Conservation (phyloP, 2,329 filamentous ascomycete genomes). For the Bertia moriformis region DNA sequence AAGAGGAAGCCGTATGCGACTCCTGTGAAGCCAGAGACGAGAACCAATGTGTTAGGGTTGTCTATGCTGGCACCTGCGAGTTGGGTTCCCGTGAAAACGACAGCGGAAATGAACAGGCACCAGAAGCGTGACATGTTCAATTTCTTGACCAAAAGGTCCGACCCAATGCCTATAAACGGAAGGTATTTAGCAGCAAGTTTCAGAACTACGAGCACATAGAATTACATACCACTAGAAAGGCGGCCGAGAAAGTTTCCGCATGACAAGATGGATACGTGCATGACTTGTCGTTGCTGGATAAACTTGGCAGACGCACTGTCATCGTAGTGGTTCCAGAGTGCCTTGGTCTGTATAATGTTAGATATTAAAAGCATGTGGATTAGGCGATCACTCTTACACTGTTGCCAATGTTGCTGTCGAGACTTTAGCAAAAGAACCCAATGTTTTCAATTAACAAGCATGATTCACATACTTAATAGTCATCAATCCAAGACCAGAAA, state of each 20-base stretch:
- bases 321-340: slow-evolving; percentile 79
- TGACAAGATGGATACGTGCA: slow-evolving; percentile 91
- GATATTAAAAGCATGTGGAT: not conserved
- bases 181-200: slow-evolving; percentile 6
- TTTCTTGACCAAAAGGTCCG: slow-evolving; percentile 74
- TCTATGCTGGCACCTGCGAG: slow-evolving; percentile 59
- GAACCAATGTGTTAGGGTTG: slow-evolving; percentile 62
- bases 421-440: slow-evolving; percentile 1
- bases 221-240: slow-evolving; percentile 51
- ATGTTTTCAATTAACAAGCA: not conserved
- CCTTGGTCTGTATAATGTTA: slow-evolving; percentile 32
- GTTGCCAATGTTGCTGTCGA: slow-evolving; percentile 76
- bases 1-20: slow-evolving; percentile 88
- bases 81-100: slow-evolving; percentile 69
- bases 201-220: slow-evolving; percentile 5
- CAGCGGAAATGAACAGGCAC: slow-evolving; percentile 69
- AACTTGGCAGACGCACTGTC: slow-evolving; percentile 56
- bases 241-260: slow-evolving; percentile 74
- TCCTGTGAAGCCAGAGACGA: slow-evolving; percentile 73
- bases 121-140: slow-evolving; percentile 73
- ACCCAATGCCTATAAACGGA: slow-evolving; percentile 59
- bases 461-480: slow-evolving; percentile 73
- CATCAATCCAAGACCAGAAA: slow-evolving; percentile 90
- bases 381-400: slow-evolving; percentile 31
- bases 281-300: slow-evolving; percentile 67